A percentile compares a stretch with the other conserved stretches of the same genome.
These are phyloP conservation scores for Calendula officinalis DNA, from an alignment of 129 eudicot genomes.

Conservation along the genomic window DNA sequence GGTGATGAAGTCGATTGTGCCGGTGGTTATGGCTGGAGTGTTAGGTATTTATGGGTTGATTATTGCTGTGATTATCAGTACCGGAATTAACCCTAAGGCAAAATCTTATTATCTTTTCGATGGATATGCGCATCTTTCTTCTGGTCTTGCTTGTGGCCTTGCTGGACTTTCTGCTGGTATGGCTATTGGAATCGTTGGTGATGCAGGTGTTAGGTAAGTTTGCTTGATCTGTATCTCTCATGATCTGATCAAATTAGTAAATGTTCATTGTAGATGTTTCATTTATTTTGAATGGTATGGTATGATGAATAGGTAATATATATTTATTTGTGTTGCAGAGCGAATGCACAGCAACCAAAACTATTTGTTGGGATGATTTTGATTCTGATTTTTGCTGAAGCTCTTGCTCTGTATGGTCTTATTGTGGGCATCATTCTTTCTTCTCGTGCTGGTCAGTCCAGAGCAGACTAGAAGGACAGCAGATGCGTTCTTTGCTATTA, in stretches of 20 bases:
- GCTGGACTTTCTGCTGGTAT: slow-evolving; percentile 91
- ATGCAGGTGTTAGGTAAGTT: slow-evolving; percentile 78
- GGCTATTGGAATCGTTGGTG: slow-evolving; percentile 92
- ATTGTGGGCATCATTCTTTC: slow-evolving; percentile 94
- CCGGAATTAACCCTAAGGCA: slow-evolving; percentile 64
- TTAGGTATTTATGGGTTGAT: slow-evolving; percentile 57
- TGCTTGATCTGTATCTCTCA: neutral
- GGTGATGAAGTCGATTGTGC: slow-evolving; percentile 80
- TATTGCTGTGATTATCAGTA: slow-evolving; percentile 41
- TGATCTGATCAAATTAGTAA: slow-evolving; percentile 1
- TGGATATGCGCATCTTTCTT: slow-evolving; percentile 83
- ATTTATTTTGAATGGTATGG: neutral
- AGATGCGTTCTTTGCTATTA: slow-evolving; percentile 19
- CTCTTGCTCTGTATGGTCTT: slow-evolving; percentile 80
- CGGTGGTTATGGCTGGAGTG: slow-evolving; percentile 80
- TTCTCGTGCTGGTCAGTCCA: slow-evolving; percentile 94
- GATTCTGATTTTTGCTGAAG: slow-evolving; percentile 89
- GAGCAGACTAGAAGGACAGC: slow-evolving; percentile 58
- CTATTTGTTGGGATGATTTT: slow-evolving; percentile 88
- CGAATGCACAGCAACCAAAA: slow-evolving; percentile 90
- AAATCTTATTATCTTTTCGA: slow-evolving; percentile 76
- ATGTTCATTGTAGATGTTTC: slow-evolving; percentile 1
- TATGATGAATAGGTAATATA: neutral
- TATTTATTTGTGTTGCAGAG: slow-evolving; percentile 48
- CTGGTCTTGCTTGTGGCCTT: slow-evolving; percentile 92